These are phyloP conservation scores for Pseudocercospora fijiensis DNA, from an alignment of 2,329 filamentous ascomycete genomes.

Conservation along the genomic window DNA sequence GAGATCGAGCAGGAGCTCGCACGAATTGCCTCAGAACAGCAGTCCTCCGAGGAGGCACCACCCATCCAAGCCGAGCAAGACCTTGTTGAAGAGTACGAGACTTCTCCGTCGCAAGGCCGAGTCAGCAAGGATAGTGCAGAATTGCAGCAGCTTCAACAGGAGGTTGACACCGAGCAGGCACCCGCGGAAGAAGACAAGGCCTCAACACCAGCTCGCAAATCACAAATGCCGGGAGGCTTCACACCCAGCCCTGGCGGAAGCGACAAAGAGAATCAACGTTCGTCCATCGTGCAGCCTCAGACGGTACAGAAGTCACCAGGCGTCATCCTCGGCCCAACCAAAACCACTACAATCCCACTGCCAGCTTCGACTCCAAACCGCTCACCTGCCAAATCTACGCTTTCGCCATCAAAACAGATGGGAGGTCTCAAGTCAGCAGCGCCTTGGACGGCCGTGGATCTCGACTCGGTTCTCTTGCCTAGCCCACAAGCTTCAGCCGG, in stretches of 20 bases:
- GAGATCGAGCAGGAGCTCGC: conserved; percentile 38
- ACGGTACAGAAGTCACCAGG: conserved; percentile 36
- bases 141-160: conserved; percentile 26
- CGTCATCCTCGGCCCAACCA: conserved; percentile 32
- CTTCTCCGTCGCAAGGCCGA: conserved; percentile 35
- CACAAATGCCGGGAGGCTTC: conserved; percentile 17
- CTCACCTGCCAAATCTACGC: conserved; percentile 25
- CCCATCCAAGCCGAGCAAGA: conserved; percentile 33
- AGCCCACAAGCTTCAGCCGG: conserved; percentile 40
- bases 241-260: conserved; percentile 36
- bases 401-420: conserved; percentile 48
- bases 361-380: conserved; percentile 43
- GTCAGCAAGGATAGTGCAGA: conserved; percentile 27
- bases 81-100: conserved; percentile 39
- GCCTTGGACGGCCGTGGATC: conserved; percentile 72
- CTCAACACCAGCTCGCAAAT: conserved; percentile 12
- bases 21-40: conserved; percentile 34
- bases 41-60: conserved; percentile 21
- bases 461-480: conserved; percentile 67
- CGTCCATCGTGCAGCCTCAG: conserved; percentile 32
- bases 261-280: conserved; percentile 42
- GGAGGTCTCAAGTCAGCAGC: conserved; percentile 48
- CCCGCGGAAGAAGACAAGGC: background rate
- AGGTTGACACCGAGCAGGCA: conserved; percentile 22
- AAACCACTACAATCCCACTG: conserved; percentile 44